phyloP scores from a whole-genome alignment of 805 yeast species.

The Ogataea philodendri region DNA sequence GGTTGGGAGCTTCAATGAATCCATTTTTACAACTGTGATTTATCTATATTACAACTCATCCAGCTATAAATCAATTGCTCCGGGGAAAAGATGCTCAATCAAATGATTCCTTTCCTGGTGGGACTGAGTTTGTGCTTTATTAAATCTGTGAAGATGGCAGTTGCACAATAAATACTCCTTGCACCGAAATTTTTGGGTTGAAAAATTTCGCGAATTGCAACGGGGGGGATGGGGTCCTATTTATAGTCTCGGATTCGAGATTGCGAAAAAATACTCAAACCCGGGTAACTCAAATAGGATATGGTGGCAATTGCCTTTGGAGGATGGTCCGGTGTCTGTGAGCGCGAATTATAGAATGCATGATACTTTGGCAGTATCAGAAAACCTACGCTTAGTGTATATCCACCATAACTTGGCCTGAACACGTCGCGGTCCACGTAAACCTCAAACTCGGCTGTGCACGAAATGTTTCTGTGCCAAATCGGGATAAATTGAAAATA shows the following conservation, averaged over 20 bases:
- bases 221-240: slow-evolving; percentile 21
- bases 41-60: slow-evolving; percentile 18
- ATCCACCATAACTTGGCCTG: too few relatives aligned
- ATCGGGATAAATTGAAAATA: too few relatives aligned
- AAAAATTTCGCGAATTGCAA: slow-evolving; percentile 4
- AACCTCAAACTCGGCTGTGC: too few relatives aligned
- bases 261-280: slow-evolving; percentile 3
- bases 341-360: too few relatives aligned
- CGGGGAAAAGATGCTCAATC: slow-evolving; percentile 29
- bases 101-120: slow-evolving; percentile 29
- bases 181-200: slow-evolving; percentile 7
- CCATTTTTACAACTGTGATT: slow-evolving; percentile 43
- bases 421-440: too few relatives aligned
- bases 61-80: slow-evolving; percentile 18
- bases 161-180: slow-evolving; percentile 10
- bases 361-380: too few relatives aligned
- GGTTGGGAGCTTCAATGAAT: slow-evolving; percentile 70
- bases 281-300: too few relatives aligned
- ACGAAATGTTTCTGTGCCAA: too few relatives aligned
- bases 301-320: too few relatives aligned
- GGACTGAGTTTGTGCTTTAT: slow-evolving; percentile 9
- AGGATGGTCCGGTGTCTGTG: too few relatives aligned
- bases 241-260: slow-evolving; percentile 20
- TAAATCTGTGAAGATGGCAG: slow-evolving; percentile 3
- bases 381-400: too few relatives aligned